Base-by-base conservation (phyloP, 2,329 filamentous ascomycete species). In the Pyrenophora seminiperda region DNA sequence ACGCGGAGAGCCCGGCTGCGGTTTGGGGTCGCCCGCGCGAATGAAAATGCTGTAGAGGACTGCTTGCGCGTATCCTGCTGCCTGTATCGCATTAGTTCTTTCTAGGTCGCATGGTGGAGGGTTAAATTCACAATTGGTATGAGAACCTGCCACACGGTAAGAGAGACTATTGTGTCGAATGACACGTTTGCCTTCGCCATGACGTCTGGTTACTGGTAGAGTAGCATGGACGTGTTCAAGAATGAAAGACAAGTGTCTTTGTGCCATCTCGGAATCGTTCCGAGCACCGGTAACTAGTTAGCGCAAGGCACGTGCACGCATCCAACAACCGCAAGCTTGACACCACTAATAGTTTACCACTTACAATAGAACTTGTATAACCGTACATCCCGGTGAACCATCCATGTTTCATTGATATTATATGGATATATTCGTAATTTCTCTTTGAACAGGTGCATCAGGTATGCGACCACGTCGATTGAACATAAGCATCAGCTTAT, bases 1-100 rank as follows among this genome's bases (percentile, higher is more conserved):
- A 59, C 85, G 85, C 2, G 85, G 80, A n/a, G 82, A 79, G 72
- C 89, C 83, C 29, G 88, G 83, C 60, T 76, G 50, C 76, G 83
- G 93, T 52, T 88, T 89, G 11, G 89, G 89, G 55, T 91, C 86
- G 67, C 94, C 94, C 38, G 91, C 94, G 59, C 92, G 91, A 71
- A 96, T 93, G 47, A 90, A 89, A 61, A 97, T 76, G 65, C 87
- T 82, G 77, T 97, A 99, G 77, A 91, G 94, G 62, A 95, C 79
- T 55, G 82, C 81, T 72, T 97, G 93, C 5, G 88, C 39, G 68
- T 67, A 72, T 47, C 61, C 58, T 44, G 68, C 66, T 20, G 61
- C 69, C 68, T 71, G 32, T 40, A 17, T 47, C 19, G 19, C 45
- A 54, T 69, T 56, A 69, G 56, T 29, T 44, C 4, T 9, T 36